These are phyloP conservation scores for Rhexocercosporidium sp. DNA, from an alignment of 2,329 filamentous ascomycete genomes.

Conservation along the genomic window DNA sequence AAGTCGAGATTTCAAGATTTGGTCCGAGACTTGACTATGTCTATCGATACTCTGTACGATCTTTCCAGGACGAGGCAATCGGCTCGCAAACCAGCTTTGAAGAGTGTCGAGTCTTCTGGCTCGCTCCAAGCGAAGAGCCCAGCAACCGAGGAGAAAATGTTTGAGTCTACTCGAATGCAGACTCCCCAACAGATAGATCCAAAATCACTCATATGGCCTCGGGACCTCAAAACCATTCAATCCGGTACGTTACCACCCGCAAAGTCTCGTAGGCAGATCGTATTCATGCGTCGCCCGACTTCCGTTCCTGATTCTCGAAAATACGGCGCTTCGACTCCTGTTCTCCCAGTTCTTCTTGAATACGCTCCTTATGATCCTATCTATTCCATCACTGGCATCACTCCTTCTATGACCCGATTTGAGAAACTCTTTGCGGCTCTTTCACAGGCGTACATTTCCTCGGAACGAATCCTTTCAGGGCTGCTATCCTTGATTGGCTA, in stretches of 20 bases:
- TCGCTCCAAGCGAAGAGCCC: slow-evolving; percentile 28
- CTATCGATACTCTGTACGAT: slow-evolving; percentile 81
- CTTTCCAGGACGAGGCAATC: slow-evolving; percentile 67
- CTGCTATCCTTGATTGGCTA: slow-evolving; percentile 68
- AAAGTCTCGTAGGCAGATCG: slow-evolving; percentile 44
- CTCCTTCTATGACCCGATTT: slow-evolving; percentile 68
- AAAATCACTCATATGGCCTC: slow-evolving; percentile 52
- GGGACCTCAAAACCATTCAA: slow-evolving; percentile 38
- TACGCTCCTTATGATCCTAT: slow-evolving; percentile 70
- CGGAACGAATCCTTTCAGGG: slow-evolving; percentile 63
- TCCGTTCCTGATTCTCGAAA: slow-evolving; percentile 32
- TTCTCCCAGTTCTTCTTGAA: slow-evolving; percentile 67
- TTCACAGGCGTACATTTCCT: slow-evolving; percentile 46
- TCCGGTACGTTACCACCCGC: slow-evolving; percentile 36
- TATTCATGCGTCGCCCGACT: slow-evolving; percentile 40
- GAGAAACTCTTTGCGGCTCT: slow-evolving; percentile 66
- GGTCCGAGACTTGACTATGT: slow-evolving; percentile 74
- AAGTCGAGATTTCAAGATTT: slow-evolving; percentile 77
- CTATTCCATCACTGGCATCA: slow-evolving; percentile 65
- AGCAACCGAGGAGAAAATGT: slow-evolving; percentile 47
- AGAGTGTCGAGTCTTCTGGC: slow-evolving; percentile 28
- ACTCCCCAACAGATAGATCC: slow-evolving; percentile 66
- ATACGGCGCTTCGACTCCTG: slow-evolving; percentile 30
- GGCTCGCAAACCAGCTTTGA: slow-evolving; percentile 40
- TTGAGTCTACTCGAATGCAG: slow-evolving; percentile 65